These are phyloP conservation scores for Helotiales sp. DNA, from an alignment of 2,329 filamentous ascomycete genomes.

Conservation along the genomic window DNA sequence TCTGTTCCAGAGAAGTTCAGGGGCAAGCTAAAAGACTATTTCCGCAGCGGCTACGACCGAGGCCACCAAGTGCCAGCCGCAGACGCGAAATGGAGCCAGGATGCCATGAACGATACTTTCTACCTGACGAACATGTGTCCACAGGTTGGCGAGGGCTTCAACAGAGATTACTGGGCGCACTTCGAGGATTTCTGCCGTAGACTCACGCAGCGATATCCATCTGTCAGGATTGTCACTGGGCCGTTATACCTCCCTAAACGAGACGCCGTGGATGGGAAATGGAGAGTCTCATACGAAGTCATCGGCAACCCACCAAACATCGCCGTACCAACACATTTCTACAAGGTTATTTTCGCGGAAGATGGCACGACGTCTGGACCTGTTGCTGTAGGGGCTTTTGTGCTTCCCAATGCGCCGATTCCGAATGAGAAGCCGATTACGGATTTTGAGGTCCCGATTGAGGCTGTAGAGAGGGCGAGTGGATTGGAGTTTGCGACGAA, in stretches of 20 bases:
- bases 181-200: constrained; percentile 96
- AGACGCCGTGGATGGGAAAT: constrained; percentile 85
- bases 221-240: constrained; percentile 89
- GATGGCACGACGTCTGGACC: constrained; percentile 72
- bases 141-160: constrained; percentile 97
- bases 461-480: constrained; percentile 89
- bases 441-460: constrained; percentile 94
- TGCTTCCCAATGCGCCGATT: constrained; percentile 90
- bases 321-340: constrained; percentile 97
- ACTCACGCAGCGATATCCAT: constrained; percentile 80
- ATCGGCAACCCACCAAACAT: constrained; percentile 93
- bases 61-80: constrained; percentile 97
- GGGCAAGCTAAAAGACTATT: constrained; percentile 91
- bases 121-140: constrained; percentile 96
- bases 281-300: constrained; percentile 93
- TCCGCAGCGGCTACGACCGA: constrained; percentile 90
- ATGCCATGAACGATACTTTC: constrained; percentile 95
- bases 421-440: constrained; percentile 83
- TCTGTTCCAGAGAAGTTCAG: constrained; percentile 84
- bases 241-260: constrained; percentile 89
- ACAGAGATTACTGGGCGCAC: constrained; percentile 98
- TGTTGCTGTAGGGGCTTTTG: constrained; percentile 91
- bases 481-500: constrained; percentile 89
- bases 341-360: constrained; percentile 98
- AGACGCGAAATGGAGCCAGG: constrained; percentile 93